A percentile compares a stretch with the other conserved stretches of the same genome.
phyloP scores from a whole-genome alignment of 2,329 filamentous ascomycete species.

The Penicillium aurantiogriseum region DNA sequence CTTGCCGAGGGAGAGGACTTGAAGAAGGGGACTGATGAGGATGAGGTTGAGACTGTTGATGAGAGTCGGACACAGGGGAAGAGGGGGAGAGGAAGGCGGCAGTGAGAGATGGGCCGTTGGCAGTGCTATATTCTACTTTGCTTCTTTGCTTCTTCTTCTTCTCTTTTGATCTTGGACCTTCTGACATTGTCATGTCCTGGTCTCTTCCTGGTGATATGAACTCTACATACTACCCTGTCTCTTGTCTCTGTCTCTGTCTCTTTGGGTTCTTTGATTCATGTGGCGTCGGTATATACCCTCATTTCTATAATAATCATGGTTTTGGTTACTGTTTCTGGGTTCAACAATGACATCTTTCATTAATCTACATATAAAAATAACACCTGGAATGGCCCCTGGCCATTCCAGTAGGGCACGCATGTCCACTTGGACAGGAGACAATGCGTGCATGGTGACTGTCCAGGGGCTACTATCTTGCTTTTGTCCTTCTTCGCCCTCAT shows the following conservation, averaged over 20 bases:
- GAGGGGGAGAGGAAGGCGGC: conserved; percentile 40
- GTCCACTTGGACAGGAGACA: neutral
- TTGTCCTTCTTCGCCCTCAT: neutral
- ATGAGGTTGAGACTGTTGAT: conserved; percentile 56
- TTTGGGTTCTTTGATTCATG: conserved; percentile 7
- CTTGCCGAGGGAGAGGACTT: conserved; percentile 54
- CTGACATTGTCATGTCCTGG: conserved; percentile 1
- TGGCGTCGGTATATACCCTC: conserved; percentile 14
- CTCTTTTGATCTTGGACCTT: neutral
- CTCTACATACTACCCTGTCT: neutral
- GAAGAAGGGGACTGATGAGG: conserved; percentile 60
- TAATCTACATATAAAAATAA: neutral
- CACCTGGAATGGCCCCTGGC: neutral
- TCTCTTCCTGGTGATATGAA: neutral
- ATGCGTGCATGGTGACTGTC: neutral
- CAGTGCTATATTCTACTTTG: neutral
- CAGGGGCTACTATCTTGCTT: neutral
- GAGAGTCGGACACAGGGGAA: conserved; percentile 42
- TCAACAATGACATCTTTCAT: neutral
- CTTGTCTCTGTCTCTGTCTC: neutral
- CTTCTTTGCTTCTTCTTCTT: neutral
- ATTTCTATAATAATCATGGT: conserved; percentile 1
- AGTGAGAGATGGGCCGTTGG: conserved; percentile 17
- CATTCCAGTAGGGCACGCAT: conserved; percentile 1
- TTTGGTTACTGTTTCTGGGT: neutral